Percentiles rank a stretch among this genome's conserved stretches.
phyloP scores from a whole-genome alignment of 768 basidiomycete genomes.

The Nidularia sp. region DNA sequence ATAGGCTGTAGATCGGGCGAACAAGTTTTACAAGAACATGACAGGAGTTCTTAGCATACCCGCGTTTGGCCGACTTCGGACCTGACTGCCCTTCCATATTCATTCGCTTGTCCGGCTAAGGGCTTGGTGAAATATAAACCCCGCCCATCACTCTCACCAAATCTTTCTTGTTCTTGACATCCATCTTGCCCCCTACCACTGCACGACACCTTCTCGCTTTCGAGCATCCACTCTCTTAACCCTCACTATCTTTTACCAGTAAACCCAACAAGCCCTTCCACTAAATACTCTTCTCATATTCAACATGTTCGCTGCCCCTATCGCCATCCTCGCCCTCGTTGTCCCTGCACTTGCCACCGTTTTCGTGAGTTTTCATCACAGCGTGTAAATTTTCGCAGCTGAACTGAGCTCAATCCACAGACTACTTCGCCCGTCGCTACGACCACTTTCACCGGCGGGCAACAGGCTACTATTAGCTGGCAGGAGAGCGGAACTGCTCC shows the following conservation, averaged over 20 bases:
- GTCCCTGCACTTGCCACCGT: slow-evolving; percentile 52
- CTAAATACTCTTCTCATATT: not conserved
- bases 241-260: slow-evolving; percentile 25
- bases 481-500: slow-evolving; percentile 49
- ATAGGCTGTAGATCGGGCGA: no score
- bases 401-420: slow-evolving; percentile 24
- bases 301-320: slow-evolving; percentile 48
- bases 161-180: slow-evolving; percentile 13
- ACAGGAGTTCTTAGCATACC: no score
- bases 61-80: no score
- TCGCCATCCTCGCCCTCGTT: slow-evolving; percentile 48
- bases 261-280: not conserved
- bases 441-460: slow-evolving; percentile 46
- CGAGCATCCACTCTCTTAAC: slow-evolving; percentile 29
- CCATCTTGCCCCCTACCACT: slow-evolving; percentile 2
- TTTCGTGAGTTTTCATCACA: slow-evolving; percentile 36
- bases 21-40: no score
- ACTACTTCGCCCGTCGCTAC: slow-evolving; percentile 50
- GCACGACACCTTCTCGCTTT: not conserved
- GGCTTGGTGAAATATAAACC: slow-evolving; percentile 2
- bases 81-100: no score
- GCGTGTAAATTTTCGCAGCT: slow-evolving; percentile 3
- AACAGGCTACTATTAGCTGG: slow-evolving; percentile 51
- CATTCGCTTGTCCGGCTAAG: no score
- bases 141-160: slow-evolving; percentile 10